Percentiles rank a stretch among this genome's conserved stretches.
phyloP scores from a whole-genome alignment of 805 yeast genomes.

The Kazachstania taianensis region DNA sequence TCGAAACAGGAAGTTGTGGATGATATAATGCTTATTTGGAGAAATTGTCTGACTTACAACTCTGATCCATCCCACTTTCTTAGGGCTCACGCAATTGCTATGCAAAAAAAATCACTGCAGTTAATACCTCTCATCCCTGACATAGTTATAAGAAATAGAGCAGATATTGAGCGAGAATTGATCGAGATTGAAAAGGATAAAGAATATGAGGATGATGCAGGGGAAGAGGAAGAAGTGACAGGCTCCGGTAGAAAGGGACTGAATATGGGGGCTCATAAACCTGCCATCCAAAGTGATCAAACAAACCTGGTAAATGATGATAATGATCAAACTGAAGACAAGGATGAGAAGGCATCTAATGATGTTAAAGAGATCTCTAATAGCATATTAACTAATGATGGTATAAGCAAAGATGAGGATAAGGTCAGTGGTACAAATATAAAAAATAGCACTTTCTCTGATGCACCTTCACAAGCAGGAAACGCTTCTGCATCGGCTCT shows the following conservation, averaged over 20 bases:
- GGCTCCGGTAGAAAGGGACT: conserved; percentile 30
- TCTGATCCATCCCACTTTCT: conserved; percentile 90
- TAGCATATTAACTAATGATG: conserved; percentile 18
- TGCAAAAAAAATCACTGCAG: conserved; percentile 79
- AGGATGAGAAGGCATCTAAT: neutral
- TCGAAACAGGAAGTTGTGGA: conserved; percentile 88
- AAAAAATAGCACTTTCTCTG: conserved; percentile 22
- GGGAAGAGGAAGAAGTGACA: conserved; percentile 26
- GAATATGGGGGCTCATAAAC: conserved; percentile 29
- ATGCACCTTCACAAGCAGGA: conserved; percentile 21
- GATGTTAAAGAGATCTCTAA: conserved; percentile 17
- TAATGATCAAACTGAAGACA: neutral
- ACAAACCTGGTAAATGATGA: neutral
- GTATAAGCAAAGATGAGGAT: conserved; percentile 13
- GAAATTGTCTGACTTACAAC: conserved; percentile 83
- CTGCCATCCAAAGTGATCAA: conserved; percentile 12
- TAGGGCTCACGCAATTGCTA: conserved; percentile 86
- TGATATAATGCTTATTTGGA: conserved; percentile 92
- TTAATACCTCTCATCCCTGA: conserved; percentile 84
- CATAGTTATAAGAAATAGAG: conserved; percentile 60
- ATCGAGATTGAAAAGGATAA: conserved; percentile 33
- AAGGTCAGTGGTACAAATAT: conserved; percentile 8
- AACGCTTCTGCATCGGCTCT: no score
- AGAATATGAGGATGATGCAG: conserved; percentile 30
- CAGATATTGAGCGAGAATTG: conserved; percentile 62